Evolutionary conservation across 805 yeast genomes (phyloP).

Genomic region (Pichia exigua): DNA sequence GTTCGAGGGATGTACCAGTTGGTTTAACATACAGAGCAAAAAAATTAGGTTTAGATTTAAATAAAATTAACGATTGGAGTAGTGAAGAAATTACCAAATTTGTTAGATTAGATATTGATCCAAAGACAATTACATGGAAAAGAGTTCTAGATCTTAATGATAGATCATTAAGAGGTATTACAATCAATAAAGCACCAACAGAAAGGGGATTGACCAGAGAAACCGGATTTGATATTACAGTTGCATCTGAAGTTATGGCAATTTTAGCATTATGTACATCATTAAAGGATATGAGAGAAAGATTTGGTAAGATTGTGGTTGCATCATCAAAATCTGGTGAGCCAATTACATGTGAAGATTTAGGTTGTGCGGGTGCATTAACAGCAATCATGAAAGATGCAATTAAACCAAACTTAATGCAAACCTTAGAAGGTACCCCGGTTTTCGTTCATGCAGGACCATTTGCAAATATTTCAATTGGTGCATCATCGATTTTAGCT

Average conservation of each 20-base stretch:
- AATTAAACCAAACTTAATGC: slow-evolving; percentile 94
- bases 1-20: slow-evolving; percentile 67
- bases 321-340: slow-evolving; percentile 69
- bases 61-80: slow-evolving; percentile 74
- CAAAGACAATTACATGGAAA: slow-evolving; percentile 81
- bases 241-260: slow-evolving; percentile 96
- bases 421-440: slow-evolving; percentile 95
- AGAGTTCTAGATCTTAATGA: slow-evolving; percentile 95
- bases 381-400: slow-evolving; percentile 95
- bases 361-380: slow-evolving; percentile 93
- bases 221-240: slow-evolving; percentile 93
- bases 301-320: slow-evolving; percentile 85
- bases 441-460: slow-evolving; percentile 98
- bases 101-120: slow-evolving; percentile 83
- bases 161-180: slow-evolving; percentile 79
- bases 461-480: slow-evolving; percentile 94
- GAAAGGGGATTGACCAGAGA: slow-evolving; percentile 82
- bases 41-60: slow-evolving; percentile 74
- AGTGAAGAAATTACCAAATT: slow-evolving; percentile 66
- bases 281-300: slow-evolving; percentile 73
- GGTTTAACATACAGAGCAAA: slow-evolving; percentile 70
- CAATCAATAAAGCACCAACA: slow-evolving; percentile 87
- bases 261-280: slow-evolving; percentile 77
- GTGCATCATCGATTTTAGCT: slow-evolving; percentile 91
- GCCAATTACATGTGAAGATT: slow-evolving; percentile 89